Base-by-base conservation (phyloP, 2,329 filamentous ascomycete species). In the Alternaria ventricosa region DNA sequence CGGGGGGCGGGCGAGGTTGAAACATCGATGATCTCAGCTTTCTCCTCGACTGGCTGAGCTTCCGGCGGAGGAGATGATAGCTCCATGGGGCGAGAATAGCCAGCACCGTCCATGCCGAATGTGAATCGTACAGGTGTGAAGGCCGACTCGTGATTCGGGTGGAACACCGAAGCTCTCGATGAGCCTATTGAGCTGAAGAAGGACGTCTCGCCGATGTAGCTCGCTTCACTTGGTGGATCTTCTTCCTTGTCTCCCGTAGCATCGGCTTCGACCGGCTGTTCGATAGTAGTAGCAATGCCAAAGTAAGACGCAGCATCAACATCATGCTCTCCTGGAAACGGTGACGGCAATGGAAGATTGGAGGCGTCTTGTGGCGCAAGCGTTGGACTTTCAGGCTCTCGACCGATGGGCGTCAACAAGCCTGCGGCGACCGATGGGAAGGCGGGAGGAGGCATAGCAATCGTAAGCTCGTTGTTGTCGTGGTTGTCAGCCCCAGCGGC, bases 321-420 rank as follows among this genome's bases (percentile, higher is more conserved):
- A 25, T 75, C 73, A 9, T 61, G 71, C 20, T 75, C 76, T 0
- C 72, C 76, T 6, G 79, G 79, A 49, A 80, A 80, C 0, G 79
- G 79, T 3, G 79, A 80, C 22, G 78, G 78, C 15, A 80, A 63
- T n/a, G 79, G 78, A 3, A 80, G 69, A 1, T 76, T 78, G 20
- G 76, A 70, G 7, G 78, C 79, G 30, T 78, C 76, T 11, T 78
- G 63, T 0, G 79, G 78, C 23, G 72, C 69, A 9, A 80, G 60
- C 6, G 71, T 75, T 46, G 78, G 78, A 61, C 77, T 80, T 30
- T 66, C 67, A n/a, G 78, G 78, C 60, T 77, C 75, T 60, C 61
- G 69, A 30, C 74, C 76, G 41, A 78, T 71, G 3, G 78, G 78
- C 13, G 76, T 78, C 45, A 75, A 58, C 33, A 75, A 20, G 8